These are phyloP conservation scores for Ceratorhiza oryzae-sativae DNA, from an alignment of 1,284 basidiomycete species.

Conservation along the genomic window DNA sequence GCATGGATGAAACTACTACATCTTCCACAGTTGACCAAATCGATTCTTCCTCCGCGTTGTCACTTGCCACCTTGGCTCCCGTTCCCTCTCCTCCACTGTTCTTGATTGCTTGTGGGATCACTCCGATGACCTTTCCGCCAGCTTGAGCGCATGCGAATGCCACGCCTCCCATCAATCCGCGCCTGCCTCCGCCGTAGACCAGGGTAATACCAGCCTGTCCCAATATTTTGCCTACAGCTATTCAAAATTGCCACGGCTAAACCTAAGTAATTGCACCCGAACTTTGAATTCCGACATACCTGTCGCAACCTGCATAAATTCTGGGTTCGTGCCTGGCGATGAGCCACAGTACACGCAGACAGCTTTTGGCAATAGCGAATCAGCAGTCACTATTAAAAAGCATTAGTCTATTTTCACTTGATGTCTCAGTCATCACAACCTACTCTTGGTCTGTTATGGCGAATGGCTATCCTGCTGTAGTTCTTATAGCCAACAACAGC, in stretches of 20 bases:
- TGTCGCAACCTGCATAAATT: conserved; percentile 70
- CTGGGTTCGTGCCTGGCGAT: conserved; percentile 66
- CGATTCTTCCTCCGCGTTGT: conserved; percentile 28
- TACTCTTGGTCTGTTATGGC: background rate
- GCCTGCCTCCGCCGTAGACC: conserved; percentile 86
- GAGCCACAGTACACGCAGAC: conserved; percentile 84
- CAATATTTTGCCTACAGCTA: conserved; percentile 78
- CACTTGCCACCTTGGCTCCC: conserved; percentile 23
- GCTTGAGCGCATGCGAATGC: conserved; percentile 71
- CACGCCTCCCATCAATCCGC: conserved; percentile 87
- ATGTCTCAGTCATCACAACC: background rate
- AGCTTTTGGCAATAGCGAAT: conserved; percentile 47
- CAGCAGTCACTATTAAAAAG: background rate
- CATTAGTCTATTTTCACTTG: too few relatives aligned
- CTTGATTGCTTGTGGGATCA: conserved; percentile 81
- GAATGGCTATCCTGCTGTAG: too few relatives aligned
- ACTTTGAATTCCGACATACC: conserved; percentile 57
- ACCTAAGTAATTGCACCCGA: conserved; percentile 3
- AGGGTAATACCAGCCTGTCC: conserved; percentile 69
- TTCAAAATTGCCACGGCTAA: conserved; percentile 32
- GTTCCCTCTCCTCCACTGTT: conserved; percentile 47
- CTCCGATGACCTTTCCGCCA: conserved; percentile 80
- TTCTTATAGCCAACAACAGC: too few relatives aligned
- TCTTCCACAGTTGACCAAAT: conserved; percentile 50
- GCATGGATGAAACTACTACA: conserved; percentile 86